These are phyloP conservation scores for Rehmannia glutinosa DNA, from an alignment of 257 asterid species.

Conservation along the genomic window DNA sequence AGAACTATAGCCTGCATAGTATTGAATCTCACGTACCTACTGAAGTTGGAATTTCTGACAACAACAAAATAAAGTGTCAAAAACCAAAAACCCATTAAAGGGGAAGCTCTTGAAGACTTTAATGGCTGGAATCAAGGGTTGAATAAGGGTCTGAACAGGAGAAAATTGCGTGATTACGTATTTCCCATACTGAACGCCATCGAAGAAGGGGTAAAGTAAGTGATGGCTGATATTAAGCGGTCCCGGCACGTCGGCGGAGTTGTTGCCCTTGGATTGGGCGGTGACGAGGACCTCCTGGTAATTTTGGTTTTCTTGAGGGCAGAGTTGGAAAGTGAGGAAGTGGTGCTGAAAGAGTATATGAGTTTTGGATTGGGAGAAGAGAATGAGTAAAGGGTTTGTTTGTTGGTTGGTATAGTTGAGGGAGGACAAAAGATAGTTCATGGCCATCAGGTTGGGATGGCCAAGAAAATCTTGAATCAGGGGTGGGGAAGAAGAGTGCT, in stretches of 20 bases:
- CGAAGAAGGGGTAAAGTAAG: constrained; percentile 96
- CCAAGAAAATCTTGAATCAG: constrained; percentile 28
- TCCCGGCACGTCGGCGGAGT: constrained; percentile 74
- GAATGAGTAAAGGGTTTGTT: constrained; percentile 19
- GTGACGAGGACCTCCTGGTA: constrained; percentile 23
- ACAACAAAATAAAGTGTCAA: constrained; percentile 83
- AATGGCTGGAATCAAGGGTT: constrained; percentile 84
- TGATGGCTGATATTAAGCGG: constrained; percentile 81
- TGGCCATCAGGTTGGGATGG: constrained; percentile 67
- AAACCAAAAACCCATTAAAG: constrained; percentile 72
- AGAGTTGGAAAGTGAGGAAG: constrained; percentile 20
- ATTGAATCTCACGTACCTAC: constrained; percentile 89
- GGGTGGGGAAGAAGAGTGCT: neutral
- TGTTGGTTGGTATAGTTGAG: constrained; percentile 14
- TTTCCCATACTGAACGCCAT: constrained; percentile 90
- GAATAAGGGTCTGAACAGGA: constrained; percentile 63
- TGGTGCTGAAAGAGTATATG: neutral
- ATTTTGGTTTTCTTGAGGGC: constrained; percentile 18
- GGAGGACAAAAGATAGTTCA: constrained; percentile 38
- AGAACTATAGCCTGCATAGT: constrained; percentile 99
- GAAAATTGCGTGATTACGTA: constrained; percentile 74
- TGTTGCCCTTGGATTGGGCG: constrained; percentile 52
- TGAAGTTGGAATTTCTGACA: constrained; percentile 83
- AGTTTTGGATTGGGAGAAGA: constrained; percentile 6
- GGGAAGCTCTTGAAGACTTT: constrained; percentile 88